Percentiles rank a stretch among this genome's conserved stretches.
These are phyloP conservation scores for Coemansia aciculifera DNA, from an alignment of 192 early-diverging fungal species.

Conservation along the genomic window DNA sequence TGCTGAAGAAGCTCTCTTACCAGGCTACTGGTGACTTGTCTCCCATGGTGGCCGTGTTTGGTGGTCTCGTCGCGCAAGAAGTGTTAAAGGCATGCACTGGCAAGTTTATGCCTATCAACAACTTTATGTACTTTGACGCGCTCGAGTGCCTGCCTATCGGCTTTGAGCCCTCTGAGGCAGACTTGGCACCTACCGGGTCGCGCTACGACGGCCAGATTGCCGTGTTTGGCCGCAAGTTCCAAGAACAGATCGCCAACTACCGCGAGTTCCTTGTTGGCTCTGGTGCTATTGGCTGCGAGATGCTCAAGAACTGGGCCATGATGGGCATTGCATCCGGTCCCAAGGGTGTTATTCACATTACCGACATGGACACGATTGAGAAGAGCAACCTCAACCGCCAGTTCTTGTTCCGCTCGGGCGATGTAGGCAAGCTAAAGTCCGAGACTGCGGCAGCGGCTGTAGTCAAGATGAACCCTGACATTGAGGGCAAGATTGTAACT, in stretches of 20 bases:
- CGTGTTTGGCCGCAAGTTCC: constrained; percentile 93
- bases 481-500: constrained; percentile 63
- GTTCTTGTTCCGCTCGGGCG: constrained; percentile 90
- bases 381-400: constrained; percentile 99
- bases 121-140: constrained; percentile 97
- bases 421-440: constrained; percentile 93
- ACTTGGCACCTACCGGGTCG: constrained; percentile 75
- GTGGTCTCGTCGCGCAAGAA: constrained; percentile 96
- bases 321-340: constrained; percentile 85
- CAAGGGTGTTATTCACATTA: constrained; percentile 80
- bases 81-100: constrained; percentile 97
- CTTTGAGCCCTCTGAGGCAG: constrained; percentile 64
- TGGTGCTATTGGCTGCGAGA: constrained; percentile 99
- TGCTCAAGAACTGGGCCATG: constrained; percentile 99
- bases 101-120: constrained; percentile 91
- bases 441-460: constrained; percentile 86
- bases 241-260: constrained; percentile 80
- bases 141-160: constrained; percentile 90
- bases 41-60: constrained; percentile 95
- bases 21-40: constrained; percentile 89
- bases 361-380: constrained; percentile 99
- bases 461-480: constrained; percentile 87
- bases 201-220: constrained; percentile 97
- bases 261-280: constrained; percentile 96
- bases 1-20: constrained; percentile 84